phyloP scores from a whole-genome alignment of 1,284 basidiomycete genomes.

The Boletus sp. region DNA sequence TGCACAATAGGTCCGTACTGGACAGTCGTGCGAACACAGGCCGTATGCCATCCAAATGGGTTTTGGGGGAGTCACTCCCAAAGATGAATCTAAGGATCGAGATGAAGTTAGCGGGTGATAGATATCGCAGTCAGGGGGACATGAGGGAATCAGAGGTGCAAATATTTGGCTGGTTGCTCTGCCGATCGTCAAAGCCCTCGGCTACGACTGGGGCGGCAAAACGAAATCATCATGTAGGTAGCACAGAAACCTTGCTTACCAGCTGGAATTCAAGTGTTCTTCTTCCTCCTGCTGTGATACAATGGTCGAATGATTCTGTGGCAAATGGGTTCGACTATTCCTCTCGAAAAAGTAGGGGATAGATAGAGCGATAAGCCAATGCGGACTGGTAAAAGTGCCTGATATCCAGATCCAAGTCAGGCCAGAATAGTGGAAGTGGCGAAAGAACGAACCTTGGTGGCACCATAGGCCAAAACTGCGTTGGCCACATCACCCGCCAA shows the following conservation, averaged over 20 bases:
- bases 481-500: constrained; percentile 74
- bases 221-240: constrained; percentile 32
- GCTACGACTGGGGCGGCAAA: constrained; percentile 39
- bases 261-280: not conserved
- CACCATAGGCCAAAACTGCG: constrained; percentile 79
- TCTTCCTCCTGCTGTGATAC: not conserved
- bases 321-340: constrained; percentile 58
- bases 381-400: constrained; percentile 71
- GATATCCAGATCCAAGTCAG: constrained; percentile 6
- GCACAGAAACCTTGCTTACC: constrained; percentile 14
- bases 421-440: not conserved
- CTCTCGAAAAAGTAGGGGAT: constrained; percentile 72
- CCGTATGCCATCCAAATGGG: not conserved
- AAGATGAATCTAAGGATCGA: constrained; percentile 4
- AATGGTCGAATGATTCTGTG: constrained; percentile 26
- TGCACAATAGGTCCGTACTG: not conserved
- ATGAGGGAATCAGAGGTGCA: constrained; percentile 31
- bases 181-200: constrained; percentile 31
- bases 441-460: constrained; percentile 64
- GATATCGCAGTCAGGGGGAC: not conserved
- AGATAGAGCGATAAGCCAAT: constrained; percentile 75
- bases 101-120: constrained; percentile 9
- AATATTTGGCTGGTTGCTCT: constrained; percentile 37
- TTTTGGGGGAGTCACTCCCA: not conserved
- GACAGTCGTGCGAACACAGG: constrained; percentile 3